phyloP scores from a whole-genome alignment of 2,329 filamentous ascomycete species.

The Colletotrichum sp. region DNA sequence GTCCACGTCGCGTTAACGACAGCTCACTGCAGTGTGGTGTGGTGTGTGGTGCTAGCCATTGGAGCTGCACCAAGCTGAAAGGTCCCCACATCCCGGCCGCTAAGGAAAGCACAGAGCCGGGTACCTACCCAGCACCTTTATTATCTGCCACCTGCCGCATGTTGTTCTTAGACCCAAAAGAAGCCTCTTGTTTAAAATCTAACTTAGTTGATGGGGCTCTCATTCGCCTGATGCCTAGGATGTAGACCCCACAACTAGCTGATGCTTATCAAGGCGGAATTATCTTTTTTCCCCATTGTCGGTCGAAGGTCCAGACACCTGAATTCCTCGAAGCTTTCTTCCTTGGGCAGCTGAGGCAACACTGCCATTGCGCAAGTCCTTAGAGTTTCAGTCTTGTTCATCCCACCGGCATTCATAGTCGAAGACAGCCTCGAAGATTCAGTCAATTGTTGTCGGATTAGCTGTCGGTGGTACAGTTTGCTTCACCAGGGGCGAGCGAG shows the following conservation, averaged over 20 bases:
- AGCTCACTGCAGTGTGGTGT: neutral
- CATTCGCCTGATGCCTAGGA: neutral
- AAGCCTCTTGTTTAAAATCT: neutral
- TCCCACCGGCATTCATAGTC: neutral
- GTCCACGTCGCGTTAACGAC: slow-evolving; percentile 17
- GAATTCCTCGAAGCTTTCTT: neutral
- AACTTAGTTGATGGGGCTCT: neutral
- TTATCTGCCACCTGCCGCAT: neutral
- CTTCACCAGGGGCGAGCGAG: neutral
- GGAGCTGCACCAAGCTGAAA: neutral
- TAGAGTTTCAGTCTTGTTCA: neutral
- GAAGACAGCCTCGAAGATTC: neutral
- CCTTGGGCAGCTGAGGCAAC: neutral
- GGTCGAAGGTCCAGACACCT: neutral
- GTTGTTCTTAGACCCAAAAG: neutral
- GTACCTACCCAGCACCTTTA: neutral
- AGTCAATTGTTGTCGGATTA: neutral
- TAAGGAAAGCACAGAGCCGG: neutral
- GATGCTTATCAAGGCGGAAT: neutral
- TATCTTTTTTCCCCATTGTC: neutral
- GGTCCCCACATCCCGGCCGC: slow-evolving; percentile 15
- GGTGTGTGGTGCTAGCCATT: neutral
- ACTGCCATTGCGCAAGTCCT: neutral
- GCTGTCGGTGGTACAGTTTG: neutral
- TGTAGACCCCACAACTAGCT: neutral